phyloP scores from a whole-genome alignment of 495 filamentous ascomycete species.

The Aspergillus biplanus region DNA sequence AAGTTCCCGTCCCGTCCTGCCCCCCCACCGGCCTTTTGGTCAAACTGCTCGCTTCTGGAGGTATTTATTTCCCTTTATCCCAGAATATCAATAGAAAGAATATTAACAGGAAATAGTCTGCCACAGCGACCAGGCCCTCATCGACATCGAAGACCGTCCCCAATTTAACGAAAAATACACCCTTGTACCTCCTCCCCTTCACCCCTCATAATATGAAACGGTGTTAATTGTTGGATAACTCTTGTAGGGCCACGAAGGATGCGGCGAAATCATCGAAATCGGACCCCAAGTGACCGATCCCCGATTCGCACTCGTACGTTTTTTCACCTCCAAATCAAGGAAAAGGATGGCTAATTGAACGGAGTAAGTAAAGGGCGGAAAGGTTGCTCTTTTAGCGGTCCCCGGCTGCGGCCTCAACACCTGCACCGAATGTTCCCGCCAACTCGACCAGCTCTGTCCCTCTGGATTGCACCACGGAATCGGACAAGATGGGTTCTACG shows the following conservation, averaged over 20 bases:
- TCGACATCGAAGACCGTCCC: slow-evolving; percentile 29
- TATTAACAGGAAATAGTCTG: slow-evolving; percentile 15
- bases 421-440: slow-evolving; percentile 28
- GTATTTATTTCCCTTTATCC: slow-evolving; percentile 2
- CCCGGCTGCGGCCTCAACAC: slow-evolving; percentile 25
- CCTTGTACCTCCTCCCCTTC: slow-evolving; percentile 14
- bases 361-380: slow-evolving; percentile 15
- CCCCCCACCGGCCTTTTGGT: slow-evolving; percentile 22
- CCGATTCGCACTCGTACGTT: slow-evolving; percentile 22
- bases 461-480: slow-evolving; percentile 27
- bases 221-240: background rate
- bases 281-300: slow-evolving; percentile 21
- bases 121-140: slow-evolving; percentile 28
- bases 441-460: slow-evolving; percentile 27
- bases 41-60: slow-evolving; percentile 28
- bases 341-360: too few relatives aligned
- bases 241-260: slow-evolving; percentile 31
- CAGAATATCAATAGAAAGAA: background rate
- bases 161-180: slow-evolving; percentile 31
- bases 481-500: slow-evolving; percentile 32
- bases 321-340: too few relatives aligned
- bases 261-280: slow-evolving; percentile 29
- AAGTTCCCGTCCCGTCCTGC: slow-evolving; percentile 20
- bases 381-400: slow-evolving; percentile 26
- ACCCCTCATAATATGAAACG: too few relatives aligned